Conservation (phyloP, 768 basidiomycete genomes). For the Pisolithus albus region DNA sequence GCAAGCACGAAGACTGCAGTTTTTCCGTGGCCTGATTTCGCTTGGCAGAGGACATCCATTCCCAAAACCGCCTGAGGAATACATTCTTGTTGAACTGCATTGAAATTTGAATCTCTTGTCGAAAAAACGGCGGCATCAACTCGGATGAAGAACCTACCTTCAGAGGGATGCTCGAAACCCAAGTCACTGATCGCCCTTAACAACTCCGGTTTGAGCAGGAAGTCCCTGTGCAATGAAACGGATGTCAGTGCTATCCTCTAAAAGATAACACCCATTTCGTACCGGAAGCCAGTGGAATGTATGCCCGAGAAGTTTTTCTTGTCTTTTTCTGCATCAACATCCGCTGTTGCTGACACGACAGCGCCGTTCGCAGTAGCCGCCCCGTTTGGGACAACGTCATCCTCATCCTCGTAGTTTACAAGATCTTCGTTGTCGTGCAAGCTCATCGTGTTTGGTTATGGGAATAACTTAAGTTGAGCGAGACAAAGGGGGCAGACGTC, state of each 20-base stretch:
- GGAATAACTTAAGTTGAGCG: constrained; percentile 9
- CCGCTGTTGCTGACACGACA: constrained; percentile 38
- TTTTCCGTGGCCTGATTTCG: constrained; percentile 98
- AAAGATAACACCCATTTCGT: constrained; percentile 20
- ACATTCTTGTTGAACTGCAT: constrained; percentile 96
- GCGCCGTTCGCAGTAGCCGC: constrained; percentile 44
- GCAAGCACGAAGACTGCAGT: constrained; percentile 99
- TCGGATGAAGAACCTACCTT: constrained; percentile 52
- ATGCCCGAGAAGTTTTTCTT: constrained; percentile 99
- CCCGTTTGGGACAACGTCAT: constrained; percentile 65
- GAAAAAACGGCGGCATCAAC: background rate
- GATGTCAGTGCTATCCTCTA: constrained; percentile 1
- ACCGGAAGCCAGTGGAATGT: constrained; percentile 99
- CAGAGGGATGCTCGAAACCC: constrained; percentile 99
- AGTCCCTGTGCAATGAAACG: constrained; percentile 56
- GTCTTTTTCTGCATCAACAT: constrained; percentile 62
- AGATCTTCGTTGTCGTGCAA: constrained; percentile 85
- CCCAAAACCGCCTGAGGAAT: constrained; percentile 99
- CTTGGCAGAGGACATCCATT: constrained; percentile 99
- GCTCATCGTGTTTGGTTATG: constrained; percentile 47
- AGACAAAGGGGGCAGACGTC: constrained; percentile 20
- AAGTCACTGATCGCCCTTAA: constrained; percentile 96
- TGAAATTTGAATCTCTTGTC: background rate
- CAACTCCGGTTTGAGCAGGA: constrained; percentile 94
- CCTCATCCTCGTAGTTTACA: constrained; percentile 92